Evolutionary conservation across 2,329 filamentous ascomycete species (phyloP).

Genomic region (Colletotrichum cuscutae): DNA sequence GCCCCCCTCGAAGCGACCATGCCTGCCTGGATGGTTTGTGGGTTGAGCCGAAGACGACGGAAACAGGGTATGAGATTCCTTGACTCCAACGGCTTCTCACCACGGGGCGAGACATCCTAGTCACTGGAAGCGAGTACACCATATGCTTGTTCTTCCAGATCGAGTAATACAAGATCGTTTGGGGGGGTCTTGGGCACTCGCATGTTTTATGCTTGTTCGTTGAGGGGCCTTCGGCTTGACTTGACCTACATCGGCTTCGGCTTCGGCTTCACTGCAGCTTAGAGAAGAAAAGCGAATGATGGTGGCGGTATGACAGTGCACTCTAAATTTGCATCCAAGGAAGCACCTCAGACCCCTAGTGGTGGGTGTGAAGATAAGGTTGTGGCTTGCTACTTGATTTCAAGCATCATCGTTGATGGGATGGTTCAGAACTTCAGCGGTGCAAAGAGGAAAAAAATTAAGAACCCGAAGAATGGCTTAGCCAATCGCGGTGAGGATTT

Average conservation of each 20-base stretch:
- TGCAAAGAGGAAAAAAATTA: background rate
- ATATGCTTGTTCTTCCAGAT: background rate
- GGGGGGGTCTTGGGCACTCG: background rate
- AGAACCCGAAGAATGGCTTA: background rate
- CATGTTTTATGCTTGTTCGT: background rate
- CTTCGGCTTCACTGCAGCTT: background rate
- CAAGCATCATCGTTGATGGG: background rate
- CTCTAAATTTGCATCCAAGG: no score
- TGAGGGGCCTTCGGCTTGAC: background rate
- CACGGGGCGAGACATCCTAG: background rate
- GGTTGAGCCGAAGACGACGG: background rate
- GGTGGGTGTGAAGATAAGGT: background rate
- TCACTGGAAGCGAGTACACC: background rate
- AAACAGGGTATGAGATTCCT: background rate
- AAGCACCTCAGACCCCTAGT: no score
- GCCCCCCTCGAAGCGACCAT: background rate
- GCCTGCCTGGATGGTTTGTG: background rate
- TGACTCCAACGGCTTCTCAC: background rate
- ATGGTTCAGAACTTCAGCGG: no score
- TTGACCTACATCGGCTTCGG: slow-evolving; percentile 16
- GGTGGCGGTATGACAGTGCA: no score
- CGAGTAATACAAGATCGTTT: background rate
- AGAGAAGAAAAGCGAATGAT: background rate
- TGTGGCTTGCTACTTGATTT: background rate
- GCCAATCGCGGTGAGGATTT: slow-evolving; percentile 30